phyloP scores from a whole-genome alignment of 2,329 filamentous ascomycete species.

The Talaromyces marneffei region DNA sequence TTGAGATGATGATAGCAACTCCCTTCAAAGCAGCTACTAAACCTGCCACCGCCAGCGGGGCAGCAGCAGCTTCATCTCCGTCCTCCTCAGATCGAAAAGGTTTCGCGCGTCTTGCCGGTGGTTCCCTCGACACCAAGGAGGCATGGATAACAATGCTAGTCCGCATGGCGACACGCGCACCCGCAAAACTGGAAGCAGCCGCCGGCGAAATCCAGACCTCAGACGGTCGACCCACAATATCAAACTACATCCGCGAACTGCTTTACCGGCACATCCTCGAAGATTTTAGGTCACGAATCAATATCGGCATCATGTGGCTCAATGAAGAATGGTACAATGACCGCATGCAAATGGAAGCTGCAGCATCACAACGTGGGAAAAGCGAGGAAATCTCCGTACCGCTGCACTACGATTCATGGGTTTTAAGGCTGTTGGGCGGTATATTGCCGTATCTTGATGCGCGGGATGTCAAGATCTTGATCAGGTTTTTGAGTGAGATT shows the following conservation, averaged over 20 bases:
- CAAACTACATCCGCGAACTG: constrained; percentile 68
- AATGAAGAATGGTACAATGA: constrained; percentile 99
- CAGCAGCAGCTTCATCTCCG: background rate
- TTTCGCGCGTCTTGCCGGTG: constrained; percentile 77
- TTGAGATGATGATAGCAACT: constrained; percentile 67
- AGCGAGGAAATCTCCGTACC: constrained; percentile 42
- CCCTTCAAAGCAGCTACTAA: constrained; percentile 46
- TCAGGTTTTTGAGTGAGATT: constrained; percentile 86
- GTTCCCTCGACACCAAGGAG: constrained; percentile 70
- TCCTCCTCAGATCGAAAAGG: constrained; percentile 41
- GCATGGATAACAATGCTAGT: constrained; percentile 87
- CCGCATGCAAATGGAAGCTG: constrained; percentile 49
- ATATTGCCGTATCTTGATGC: constrained; percentile 87
- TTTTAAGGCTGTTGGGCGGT: constrained; percentile 74
- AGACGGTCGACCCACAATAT: constrained; percentile 32
- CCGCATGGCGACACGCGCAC: constrained; percentile 74
- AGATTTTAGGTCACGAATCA: constrained; percentile 84
- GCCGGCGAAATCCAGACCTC: constrained; percentile 21
- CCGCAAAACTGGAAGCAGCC: constrained; percentile 59
- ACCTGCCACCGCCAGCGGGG: constrained; percentile 41
- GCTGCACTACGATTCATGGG: constrained; percentile 71
- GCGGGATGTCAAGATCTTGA: constrained; percentile 74
- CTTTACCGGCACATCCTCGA: constrained; percentile 83
- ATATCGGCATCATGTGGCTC: constrained; percentile 86
- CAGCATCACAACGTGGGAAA: constrained; percentile 37